Percentiles rank a stretch among this genome's conserved stretches.
phyloP scores from a whole-genome alignment of 2,329 filamentous ascomycete species.

The Ophiostoma perfectum region DNA sequence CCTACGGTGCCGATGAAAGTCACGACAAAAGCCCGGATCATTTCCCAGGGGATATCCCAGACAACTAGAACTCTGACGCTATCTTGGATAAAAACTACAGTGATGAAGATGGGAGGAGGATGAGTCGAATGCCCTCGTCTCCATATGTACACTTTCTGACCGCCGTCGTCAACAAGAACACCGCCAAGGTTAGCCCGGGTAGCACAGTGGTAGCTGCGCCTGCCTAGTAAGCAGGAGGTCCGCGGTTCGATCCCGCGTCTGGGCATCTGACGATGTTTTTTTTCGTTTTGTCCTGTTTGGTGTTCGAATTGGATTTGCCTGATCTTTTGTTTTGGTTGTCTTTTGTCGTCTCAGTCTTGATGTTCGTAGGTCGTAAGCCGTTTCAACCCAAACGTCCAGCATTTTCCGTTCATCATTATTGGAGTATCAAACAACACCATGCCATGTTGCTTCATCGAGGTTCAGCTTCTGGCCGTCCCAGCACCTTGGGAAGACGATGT shows the following conservation, averaged over 20 bases:
- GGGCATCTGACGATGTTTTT: background rate
- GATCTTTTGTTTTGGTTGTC: background rate
- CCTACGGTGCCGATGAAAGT: background rate
- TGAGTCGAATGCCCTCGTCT: background rate
- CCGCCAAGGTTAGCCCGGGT: conserved; percentile 5
- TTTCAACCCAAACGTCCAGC: too few relatives aligned
- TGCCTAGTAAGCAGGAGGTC: conserved; percentile 16
- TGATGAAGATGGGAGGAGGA: background rate
- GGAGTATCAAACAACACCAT: too few relatives aligned
- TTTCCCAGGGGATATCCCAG: background rate
- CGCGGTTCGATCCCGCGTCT: conserved; percentile 15
- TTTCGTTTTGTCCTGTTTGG: background rate
- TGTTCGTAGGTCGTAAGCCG: too few relatives aligned
- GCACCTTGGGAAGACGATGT: conserved; percentile 47
- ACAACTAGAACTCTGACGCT: background rate
- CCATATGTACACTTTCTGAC: background rate
- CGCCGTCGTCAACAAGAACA: background rate
- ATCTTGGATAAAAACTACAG: background rate
- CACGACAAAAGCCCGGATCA: background rate
- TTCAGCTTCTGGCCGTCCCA: conserved; percentile 48
- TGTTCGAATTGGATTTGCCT: background rate
- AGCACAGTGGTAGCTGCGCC: conserved; percentile 16
- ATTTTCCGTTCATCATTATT: too few relatives aligned
- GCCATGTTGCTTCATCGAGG: conserved; percentile 2
- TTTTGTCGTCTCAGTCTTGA: background rate